These are phyloP conservation scores for Fraxinus nigra DNA, from an alignment of 305 asterid genomes.

Conservation along the genomic window DNA sequence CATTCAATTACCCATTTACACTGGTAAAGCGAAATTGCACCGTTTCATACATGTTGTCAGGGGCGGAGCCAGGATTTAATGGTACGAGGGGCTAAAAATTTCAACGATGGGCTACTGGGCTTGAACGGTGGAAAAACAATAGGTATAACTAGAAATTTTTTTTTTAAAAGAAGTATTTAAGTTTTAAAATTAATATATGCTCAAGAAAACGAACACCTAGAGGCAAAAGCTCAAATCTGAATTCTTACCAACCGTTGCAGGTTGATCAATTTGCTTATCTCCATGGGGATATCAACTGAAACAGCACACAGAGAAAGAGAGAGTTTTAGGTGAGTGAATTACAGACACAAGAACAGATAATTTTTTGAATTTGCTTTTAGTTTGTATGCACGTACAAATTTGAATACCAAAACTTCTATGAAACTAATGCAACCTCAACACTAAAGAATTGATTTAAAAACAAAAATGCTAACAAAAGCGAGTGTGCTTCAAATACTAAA, in stretches of 20 bases:
- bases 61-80: too few species aligned
- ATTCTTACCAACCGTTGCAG: constrained; percentile 90
- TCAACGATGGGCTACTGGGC: too few species aligned
- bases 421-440: not conserved
- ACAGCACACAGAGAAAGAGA: constrained; percentile 10
- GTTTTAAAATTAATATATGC: not conserved
- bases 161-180: not conserved
- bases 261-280: constrained; percentile 74
- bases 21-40: not conserved
- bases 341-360: not conserved
- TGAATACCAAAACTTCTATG: not conserved
- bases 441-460: not conserved
- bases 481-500: constrained; percentile 16
- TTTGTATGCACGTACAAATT: not conserved
- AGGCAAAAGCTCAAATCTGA: not conserved
- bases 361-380: not conserved
- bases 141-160: too few species aligned
- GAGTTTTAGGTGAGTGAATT: constrained; percentile 21
- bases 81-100: too few species aligned
- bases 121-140: too few species aligned
- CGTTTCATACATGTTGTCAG: not conserved
- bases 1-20: not conserved
- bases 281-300: constrained; percentile 82
- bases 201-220: not conserved
- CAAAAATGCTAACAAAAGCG: not conserved